Evolutionary conservation across 192 early-diverging fungal species (phyloP).

Genomic region (Gamsiella multidivaricata): DNA sequence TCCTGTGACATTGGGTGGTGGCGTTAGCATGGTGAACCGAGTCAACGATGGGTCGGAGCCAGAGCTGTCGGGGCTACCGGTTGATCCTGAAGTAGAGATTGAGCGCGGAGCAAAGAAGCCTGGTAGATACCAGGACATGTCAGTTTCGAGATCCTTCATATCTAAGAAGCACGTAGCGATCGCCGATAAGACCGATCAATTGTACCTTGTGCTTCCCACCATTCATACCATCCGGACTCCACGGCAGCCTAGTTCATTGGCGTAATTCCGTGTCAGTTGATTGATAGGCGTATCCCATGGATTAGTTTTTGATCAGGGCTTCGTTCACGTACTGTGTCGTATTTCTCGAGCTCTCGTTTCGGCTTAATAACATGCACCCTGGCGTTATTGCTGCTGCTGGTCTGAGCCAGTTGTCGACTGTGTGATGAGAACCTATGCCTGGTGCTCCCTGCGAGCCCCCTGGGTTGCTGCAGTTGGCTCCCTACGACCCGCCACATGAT

Average conservation of each 20-base stretch:
- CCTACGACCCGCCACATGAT: conserved; percentile 49
- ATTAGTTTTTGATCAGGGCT: no score
- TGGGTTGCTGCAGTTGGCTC: conserved; percentile 2
- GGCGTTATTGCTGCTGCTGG: not conserved
- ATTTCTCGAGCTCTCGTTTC: conserved; percentile 39
- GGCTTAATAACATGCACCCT: conserved; percentile 15
- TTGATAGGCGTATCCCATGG: no score
- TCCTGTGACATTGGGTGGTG: conserved; percentile 97
- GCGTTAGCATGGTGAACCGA: conserved; percentile 88
- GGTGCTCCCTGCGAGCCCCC: not conserved
- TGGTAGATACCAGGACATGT: not conserved
- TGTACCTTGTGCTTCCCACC: conserved; percentile 89
- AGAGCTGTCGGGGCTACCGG: conserved; percentile 57
- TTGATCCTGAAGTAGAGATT: conserved; percentile 20
- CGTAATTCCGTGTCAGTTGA: no score
- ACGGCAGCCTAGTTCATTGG: not conserved
- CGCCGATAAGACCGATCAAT: not conserved
- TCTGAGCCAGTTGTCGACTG: conserved; percentile 4
- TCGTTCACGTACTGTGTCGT: conserved; percentile 31
- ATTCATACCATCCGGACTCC: conserved; percentile 94
- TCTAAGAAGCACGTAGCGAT: not conserved
- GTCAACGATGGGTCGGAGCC: conserved; percentile 27
- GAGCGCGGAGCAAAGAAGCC: conserved; percentile 44
- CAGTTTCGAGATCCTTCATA: not conserved
- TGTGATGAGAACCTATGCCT: not conserved